Conservation (phyloP, 1,284 basidiomycete genomes). For the Fomitopsis pinicola region DNA sequence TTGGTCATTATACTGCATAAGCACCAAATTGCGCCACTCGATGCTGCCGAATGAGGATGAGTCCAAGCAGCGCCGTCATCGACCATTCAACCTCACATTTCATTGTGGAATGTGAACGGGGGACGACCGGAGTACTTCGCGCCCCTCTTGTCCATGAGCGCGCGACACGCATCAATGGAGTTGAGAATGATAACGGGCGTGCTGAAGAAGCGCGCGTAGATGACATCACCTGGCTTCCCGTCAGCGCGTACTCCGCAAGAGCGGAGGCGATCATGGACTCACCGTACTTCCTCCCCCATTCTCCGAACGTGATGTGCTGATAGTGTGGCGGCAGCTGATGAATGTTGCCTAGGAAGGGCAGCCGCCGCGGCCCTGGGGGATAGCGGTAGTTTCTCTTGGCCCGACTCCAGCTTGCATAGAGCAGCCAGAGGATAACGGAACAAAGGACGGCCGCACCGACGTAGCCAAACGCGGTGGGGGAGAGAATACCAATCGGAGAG, state of each 20-base stretch:
- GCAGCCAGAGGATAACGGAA: neutral
- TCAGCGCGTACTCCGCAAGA: neutral
- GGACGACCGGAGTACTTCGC: conserved; percentile 16
- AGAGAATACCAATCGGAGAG: neutral
- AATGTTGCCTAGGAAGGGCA: conserved; percentile 4
- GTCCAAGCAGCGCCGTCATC: no score
- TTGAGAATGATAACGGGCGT: conserved; percentile 17
- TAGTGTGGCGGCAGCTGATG: conserved; percentile 3
- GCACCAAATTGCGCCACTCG: conserved; percentile 23
- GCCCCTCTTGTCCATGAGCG: conserved; percentile 18
- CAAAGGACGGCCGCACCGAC: neutral
- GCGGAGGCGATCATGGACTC: neutral
- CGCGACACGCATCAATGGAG: conserved; percentile 14
- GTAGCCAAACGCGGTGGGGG: neutral
- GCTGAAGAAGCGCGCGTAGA: conserved; percentile 16
- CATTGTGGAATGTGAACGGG: neutral
- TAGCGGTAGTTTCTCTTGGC: neutral
- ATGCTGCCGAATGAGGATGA: conserved; percentile 12
- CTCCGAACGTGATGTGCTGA: conserved; percentile 3
- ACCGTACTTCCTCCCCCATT: conserved; percentile 22
- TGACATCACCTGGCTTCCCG: conserved; percentile 14
- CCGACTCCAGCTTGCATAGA: neutral
- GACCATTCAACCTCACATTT: neutral
- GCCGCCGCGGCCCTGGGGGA: neutral
- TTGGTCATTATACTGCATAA: conserved; percentile 23